Conservation (phyloP, 768 basidiomycete species). For the Xerocomus brunneocitrinus region DNA sequence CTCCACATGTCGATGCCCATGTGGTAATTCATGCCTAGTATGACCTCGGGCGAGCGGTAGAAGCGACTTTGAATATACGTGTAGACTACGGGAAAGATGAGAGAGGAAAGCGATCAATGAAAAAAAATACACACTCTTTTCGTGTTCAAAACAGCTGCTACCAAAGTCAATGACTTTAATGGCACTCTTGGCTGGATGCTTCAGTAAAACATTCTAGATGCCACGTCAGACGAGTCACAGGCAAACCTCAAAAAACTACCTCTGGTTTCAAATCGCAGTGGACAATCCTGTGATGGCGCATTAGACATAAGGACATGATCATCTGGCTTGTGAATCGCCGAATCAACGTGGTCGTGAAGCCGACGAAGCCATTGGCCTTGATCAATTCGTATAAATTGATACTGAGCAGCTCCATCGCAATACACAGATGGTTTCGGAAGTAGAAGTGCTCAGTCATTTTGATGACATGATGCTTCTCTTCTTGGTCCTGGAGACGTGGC, state of each 20-base stretch:
- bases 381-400: constrained; percentile 99
- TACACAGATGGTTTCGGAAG: constrained; percentile 96
- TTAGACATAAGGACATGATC: constrained; percentile 83
- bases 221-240: constrained; percentile 1
- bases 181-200: constrained; percentile 92
- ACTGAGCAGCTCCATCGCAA: constrained; percentile 95
- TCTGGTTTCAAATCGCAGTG: constrained; percentile 99
- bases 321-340: constrained; percentile 96
- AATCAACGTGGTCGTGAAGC: constrained; percentile 94
- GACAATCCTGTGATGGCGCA: constrained; percentile 96
- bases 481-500: constrained; percentile 68
- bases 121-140: constrained; percentile 73
- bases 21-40: constrained; percentile 97
- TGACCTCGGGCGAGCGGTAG: constrained; percentile 99
- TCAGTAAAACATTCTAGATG: constrained; percentile 82
- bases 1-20: constrained; percentile 99
- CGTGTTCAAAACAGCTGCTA: constrained; percentile 96
- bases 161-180: constrained; percentile 99
- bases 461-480: constrained; percentile 96
- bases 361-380: constrained; percentile 97
- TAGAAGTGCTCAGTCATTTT: constrained; percentile 99
- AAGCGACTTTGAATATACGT: constrained; percentile 99
- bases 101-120: background rate
- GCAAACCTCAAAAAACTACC: constrained; percentile 42
- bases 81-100: constrained; percentile 60